Conservation (phyloP, 2,329 filamentous ascomycete genomes). For the Colletotrichum graminicola region DNA sequence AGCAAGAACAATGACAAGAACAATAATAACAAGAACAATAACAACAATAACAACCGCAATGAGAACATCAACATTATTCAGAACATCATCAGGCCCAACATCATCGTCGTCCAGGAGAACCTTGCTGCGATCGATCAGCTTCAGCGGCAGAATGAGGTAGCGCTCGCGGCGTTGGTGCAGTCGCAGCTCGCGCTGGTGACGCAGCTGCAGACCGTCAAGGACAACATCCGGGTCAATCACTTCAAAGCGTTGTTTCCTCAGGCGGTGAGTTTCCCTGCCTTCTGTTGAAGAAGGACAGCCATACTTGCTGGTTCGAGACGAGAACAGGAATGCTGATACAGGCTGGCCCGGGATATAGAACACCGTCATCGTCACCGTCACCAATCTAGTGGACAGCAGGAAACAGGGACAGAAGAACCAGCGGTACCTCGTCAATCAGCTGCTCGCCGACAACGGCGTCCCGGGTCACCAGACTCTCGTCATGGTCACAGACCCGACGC, state of each 20-base stretch:
- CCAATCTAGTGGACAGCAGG: constrained; percentile 53
- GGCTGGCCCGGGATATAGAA: constrained; percentile 46
- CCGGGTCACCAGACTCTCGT: constrained; percentile 51
- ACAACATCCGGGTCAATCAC: constrained; percentile 57
- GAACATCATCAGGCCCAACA: constrained; percentile 44
- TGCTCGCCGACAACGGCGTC: constrained; percentile 53
- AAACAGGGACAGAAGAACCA: constrained; percentile 47
- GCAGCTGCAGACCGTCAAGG: constrained; percentile 56
- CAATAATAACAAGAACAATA: background rate
- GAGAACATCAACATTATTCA: constrained; percentile 47
- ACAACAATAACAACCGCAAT: constrained; percentile 7
- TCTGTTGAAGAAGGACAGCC: background rate
- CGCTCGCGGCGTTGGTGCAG: constrained; percentile 54
- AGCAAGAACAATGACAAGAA: constrained; percentile 12
- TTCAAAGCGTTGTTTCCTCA: constrained; percentile 53
- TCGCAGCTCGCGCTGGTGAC: constrained; percentile 52
- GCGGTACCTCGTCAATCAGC: constrained; percentile 56
- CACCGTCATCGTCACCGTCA: constrained; percentile 54
- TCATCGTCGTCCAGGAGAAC: constrained; percentile 54
- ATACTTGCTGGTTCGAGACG: background rate
- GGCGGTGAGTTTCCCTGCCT: constrained; percentile 48
- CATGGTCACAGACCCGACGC: constrained; percentile 53
- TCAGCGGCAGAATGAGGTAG: constrained; percentile 51
- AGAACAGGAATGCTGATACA: background rate
- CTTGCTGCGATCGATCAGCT: constrained; percentile 52